Conservation (phyloP, 345 rosid genomes). For the Eucalyptus grandis region DNA sequence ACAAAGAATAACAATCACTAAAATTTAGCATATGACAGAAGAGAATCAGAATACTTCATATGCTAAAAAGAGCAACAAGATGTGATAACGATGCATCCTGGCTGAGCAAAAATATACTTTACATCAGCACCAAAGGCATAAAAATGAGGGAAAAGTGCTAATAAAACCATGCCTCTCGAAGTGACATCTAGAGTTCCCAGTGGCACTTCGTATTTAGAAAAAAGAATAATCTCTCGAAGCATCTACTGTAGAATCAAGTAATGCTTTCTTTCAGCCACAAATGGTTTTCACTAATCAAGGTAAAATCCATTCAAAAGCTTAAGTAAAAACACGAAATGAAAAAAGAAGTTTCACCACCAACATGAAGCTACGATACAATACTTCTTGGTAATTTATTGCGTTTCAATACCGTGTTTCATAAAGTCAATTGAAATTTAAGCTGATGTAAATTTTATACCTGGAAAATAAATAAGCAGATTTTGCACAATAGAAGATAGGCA, state of each 20-base stretch:
- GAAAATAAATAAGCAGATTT: constrained; percentile 1
- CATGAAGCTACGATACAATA: not conserved
- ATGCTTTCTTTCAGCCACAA: not conserved
- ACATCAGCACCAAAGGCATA: not conserved
- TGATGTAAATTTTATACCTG: not conserved
- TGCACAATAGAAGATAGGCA: not conserved
- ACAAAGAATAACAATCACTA: not conserved
- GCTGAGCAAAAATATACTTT: not conserved
- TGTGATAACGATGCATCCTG: not conserved
- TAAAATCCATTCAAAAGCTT: not conserved
- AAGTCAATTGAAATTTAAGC: not conserved
- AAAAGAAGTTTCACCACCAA: not conserved
- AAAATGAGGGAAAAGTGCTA: not conserved
- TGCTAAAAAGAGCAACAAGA: not conserved
- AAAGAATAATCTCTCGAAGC: not conserved
- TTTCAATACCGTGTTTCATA: not conserved
- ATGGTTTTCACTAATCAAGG: not conserved
- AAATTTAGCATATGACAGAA: not conserved
- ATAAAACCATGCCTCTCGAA: not conserved
- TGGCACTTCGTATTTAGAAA: not conserved
- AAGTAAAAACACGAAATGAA: not conserved
- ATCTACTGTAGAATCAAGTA: not conserved
- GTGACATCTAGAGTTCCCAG: not conserved
- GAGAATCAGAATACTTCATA: not conserved
- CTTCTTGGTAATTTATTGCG: not conserved